Evolutionary conservation across 139 green algal species (phyloP).

Genomic region (Chlamydomonas schloesseri): DNA sequence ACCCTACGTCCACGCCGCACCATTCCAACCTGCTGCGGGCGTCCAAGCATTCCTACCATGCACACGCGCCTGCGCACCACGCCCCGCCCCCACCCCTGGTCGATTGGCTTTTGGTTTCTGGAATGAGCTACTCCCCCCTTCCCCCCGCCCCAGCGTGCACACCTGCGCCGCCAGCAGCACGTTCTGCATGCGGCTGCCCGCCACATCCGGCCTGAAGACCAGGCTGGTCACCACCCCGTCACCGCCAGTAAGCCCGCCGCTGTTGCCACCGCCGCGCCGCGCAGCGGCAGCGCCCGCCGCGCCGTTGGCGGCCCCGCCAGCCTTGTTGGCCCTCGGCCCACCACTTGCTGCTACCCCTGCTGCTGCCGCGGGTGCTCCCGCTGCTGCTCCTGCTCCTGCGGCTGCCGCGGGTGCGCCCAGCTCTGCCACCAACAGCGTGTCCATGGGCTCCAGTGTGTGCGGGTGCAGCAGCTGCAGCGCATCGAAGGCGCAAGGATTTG

Average conservation of each 20-base stretch:
- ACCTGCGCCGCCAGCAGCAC: conserved; percentile 52
- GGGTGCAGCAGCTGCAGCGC: conserved; percentile 39
- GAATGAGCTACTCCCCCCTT: no score
- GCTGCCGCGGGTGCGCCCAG: conserved; percentile 4
- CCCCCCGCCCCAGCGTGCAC: neutral
- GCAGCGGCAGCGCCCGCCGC: neutral
- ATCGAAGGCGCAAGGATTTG: neutral
- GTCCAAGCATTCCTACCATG: no score
- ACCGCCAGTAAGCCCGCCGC: neutral
- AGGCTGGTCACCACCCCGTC: conserved; percentile 35
- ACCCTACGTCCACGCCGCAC: no score
- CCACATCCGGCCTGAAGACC: conserved; percentile 39
- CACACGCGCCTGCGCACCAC: no score
- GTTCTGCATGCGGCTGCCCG: conserved; percentile 24
- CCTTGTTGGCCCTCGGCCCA: no score
- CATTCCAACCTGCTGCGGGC: no score
- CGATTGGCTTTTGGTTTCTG: no score
- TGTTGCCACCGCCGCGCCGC: neutral
- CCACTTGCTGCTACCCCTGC: no score
- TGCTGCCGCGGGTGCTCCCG: neutral
- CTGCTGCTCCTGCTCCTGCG: neutral
- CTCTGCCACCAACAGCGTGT: conserved; percentile 29
- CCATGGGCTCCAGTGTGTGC: conserved; percentile 28
- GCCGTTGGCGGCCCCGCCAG: no score
- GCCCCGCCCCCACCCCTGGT: no score